Evolutionary conservation across 1,284 basidiomycete genomes (phyloP), one percentile per base, ranked within the genome.

Genomic region (Hypsizygus ulmarius): DNA sequence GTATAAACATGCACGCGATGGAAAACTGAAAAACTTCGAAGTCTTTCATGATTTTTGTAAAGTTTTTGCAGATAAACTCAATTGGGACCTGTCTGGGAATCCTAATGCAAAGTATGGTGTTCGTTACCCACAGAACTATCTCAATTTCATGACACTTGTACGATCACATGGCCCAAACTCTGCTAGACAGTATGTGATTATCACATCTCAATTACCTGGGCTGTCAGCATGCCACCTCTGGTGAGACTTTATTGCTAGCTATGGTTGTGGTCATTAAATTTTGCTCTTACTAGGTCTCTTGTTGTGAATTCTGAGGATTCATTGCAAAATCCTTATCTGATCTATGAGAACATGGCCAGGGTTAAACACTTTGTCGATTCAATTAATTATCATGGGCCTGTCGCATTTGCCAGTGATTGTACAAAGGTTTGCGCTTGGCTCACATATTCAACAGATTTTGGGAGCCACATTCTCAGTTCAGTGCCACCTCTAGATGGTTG

Each of bases 381-480:
- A 10, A 30, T 58, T 2, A n/a, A 38, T 0, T 58, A 60, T 29
- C 29, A 15, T 21, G 57, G 59, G 1, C 55, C 57, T 4, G 39
- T 60, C 27, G 21, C 47, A 1, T 43, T 57, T 30, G 56, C 49
- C 1, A 53, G 58, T 1, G 62, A 64, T 33, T 59, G 59, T 19
- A 64, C 61, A 0, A 63, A 63, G 37, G 61, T 64, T 3, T 53
- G 54, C 9, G 33, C 55, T 19, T 41, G 59, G 0, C 55, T 64
- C 0, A 47, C 54, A 0, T 62, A 57, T 45, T 63, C 61, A 9
- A 62, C 50, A 16, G 52, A 62, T 12, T 58, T 52, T 30, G 61
- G 63, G 2, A 51, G 59, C 5, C 63, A 64, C 39, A 49, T 64
- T 3, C 52, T 64, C 1, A 61, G 63, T 1, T 53, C 59, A 0